phyloP scores from a whole-genome alignment of 345 rosid species.

The Viola odorata region DNA sequence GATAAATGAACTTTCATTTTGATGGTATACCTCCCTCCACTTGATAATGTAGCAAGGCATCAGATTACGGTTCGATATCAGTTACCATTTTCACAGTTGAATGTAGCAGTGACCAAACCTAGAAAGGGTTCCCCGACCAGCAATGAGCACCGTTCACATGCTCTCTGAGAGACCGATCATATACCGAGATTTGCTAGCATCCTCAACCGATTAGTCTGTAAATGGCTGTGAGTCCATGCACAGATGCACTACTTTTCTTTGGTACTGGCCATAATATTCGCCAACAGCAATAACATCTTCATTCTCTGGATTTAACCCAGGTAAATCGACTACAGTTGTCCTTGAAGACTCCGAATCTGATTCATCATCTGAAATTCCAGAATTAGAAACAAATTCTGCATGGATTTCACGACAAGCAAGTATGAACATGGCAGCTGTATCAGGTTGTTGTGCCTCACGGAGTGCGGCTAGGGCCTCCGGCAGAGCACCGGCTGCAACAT shows the following conservation, averaged over 20 bases:
- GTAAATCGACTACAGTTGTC: conserved; percentile 32
- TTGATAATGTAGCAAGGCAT: too few species aligned
- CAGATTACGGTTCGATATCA: too few species aligned
- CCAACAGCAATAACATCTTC: conserved; percentile 75
- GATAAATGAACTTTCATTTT: too few species aligned
- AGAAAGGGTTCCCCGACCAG: too few species aligned
- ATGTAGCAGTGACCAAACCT: too few species aligned
- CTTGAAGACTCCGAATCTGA: conserved; percentile 29
- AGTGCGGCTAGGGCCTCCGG: conserved; percentile 85
- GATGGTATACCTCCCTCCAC: too few species aligned
- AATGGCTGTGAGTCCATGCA: conserved; percentile 86
- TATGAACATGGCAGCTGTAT: conserved; percentile 92
- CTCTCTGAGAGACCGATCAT: too few species aligned
- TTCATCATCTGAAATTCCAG: conserved; percentile 42
- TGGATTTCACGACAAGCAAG: conserved; percentile 80
- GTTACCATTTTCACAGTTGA: too few species aligned
- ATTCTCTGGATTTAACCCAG: conserved; percentile 61
- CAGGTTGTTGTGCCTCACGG: conserved; percentile 79
- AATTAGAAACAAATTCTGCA: conserved; percentile 36
- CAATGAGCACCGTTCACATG: too few species aligned
- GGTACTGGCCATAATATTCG: conserved; percentile 83
- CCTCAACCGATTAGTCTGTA: conserved; percentile 37
- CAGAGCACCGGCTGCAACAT: conserved; percentile 84
- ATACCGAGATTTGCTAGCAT: too few species aligned
- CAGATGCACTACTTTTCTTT: conserved; percentile 81